These are phyloP conservation scores for Cryphonectria carpinicola DNA, from an alignment of 2,329 filamentous ascomycete genomes.

Conservation along the genomic window DNA sequence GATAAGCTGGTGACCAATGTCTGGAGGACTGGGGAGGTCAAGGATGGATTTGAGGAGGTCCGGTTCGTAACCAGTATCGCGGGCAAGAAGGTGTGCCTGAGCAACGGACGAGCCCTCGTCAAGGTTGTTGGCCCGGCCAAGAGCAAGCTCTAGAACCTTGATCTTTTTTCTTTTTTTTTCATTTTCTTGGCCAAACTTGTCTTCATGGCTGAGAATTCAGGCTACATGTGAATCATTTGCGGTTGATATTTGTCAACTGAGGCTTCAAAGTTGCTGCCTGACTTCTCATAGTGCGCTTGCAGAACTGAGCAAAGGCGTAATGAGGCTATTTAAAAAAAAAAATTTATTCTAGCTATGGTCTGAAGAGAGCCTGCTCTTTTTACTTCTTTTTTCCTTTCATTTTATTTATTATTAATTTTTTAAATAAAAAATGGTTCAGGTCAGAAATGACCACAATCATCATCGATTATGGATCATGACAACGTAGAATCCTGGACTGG, in stretches of 20 bases:
- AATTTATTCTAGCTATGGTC: not conserved
- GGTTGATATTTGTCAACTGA: not conserved
- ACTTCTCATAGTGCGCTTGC: not conserved
- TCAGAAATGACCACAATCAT: not conserved
- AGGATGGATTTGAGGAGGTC: slow-evolving; percentile 78
- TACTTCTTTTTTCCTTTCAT: not conserved
- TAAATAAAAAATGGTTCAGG: too few relatives aligned
- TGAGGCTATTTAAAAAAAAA: not conserved
- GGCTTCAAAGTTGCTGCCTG: not conserved
- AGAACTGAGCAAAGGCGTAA: not conserved
- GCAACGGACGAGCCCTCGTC: slow-evolving; percentile 82
- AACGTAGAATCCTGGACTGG: not conserved
- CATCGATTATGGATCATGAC: not conserved
- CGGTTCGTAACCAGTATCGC: slow-evolving; percentile 77
- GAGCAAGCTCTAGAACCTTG: slow-evolving; percentile 62
- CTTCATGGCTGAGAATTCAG: not conserved
- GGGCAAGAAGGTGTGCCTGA: slow-evolving; percentile 82
- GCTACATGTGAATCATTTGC: not conserved
- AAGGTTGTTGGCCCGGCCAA: slow-evolving; percentile 61
- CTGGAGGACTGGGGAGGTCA: slow-evolving; percentile 74
- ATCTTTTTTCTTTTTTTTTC: not conserved
- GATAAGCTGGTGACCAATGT: slow-evolving; percentile 81
- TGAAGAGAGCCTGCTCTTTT: not conserved
- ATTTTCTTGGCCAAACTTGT: not conserved
- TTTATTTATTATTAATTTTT: too few relatives aligned